phyloP scores from a whole-genome alignment of 1,139 yeast species.

The Trichomonascaceae sp. region DNA sequence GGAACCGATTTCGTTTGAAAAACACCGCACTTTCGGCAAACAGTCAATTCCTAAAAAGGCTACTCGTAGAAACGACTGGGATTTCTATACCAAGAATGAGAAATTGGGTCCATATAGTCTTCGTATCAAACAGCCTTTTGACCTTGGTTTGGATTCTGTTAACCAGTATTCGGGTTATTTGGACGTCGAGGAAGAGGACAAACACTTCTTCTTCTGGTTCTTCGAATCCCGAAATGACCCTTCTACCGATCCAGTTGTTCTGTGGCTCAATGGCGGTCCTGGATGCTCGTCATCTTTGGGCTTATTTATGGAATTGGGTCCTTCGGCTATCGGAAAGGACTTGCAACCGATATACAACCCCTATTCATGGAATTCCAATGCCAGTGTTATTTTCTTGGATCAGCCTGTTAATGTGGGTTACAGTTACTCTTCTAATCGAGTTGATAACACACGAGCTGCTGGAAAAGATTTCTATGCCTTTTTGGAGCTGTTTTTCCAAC shows the following conservation, averaged over 20 bases:
- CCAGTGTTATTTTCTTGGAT: slow-evolving; percentile 62
- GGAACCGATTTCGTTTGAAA: not conserved
- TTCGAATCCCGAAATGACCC: slow-evolving; percentile 69
- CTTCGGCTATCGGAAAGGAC: slow-evolving; percentile 47
- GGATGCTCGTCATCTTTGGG: slow-evolving; percentile 70
- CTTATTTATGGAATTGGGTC: slow-evolving; percentile 61
- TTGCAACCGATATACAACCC: slow-evolving; percentile 53
- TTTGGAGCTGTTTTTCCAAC: slow-evolving; percentile 79
- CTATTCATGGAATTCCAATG: slow-evolving; percentile 63
- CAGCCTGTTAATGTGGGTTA: slow-evolving; percentile 77
- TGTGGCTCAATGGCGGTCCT: slow-evolving; percentile 75
- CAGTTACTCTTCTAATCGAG: slow-evolving; percentile 46
- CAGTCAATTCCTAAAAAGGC: slow-evolving; percentile 6
- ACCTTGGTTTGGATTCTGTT: slow-evolving; percentile 62
- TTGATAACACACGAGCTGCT: slow-evolving; percentile 52
- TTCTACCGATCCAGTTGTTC: slow-evolving; percentile 52
- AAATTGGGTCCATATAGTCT: slow-evolving; percentile 14
- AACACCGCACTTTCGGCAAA: not conserved
- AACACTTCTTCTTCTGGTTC: slow-evolving; percentile 79
- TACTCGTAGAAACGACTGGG: slow-evolving; percentile 2
- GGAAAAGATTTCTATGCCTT: slow-evolving; percentile 91
- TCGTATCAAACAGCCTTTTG: slow-evolving; percentile 37
- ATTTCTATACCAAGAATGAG: slow-evolving; percentile 4
- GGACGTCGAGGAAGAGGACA: slow-evolving; percentile 70
- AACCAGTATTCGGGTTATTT: slow-evolving; percentile 68